Evolutionary conservation across 75 land plant species (phyloP).

Genomic region (Pinus taeda): DNA sequence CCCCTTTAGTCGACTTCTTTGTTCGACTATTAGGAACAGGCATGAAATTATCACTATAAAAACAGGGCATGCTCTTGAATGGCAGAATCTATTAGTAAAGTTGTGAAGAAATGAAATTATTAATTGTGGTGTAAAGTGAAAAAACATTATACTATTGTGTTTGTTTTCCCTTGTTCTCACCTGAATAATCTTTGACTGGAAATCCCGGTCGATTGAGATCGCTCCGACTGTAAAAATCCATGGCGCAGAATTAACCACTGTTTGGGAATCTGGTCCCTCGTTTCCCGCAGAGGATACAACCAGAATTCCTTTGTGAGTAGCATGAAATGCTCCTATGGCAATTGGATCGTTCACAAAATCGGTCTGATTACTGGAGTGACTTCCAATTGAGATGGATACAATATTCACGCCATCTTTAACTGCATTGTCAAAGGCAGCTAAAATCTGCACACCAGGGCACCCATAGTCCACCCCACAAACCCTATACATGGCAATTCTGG

Average conservation of each 20-base stretch:
- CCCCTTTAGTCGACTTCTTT: too few relatives aligned
- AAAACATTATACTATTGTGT: too few relatives aligned
- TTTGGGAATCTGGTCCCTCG: constrained; percentile 25
- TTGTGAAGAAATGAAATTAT: too few relatives aligned
- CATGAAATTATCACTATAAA: too few relatives aligned
- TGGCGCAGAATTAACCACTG: constrained; percentile 27
- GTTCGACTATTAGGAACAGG: too few relatives aligned
- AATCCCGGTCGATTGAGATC: constrained; percentile 34
- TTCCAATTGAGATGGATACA: constrained; percentile 61
- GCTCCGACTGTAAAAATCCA: constrained; percentile 43
- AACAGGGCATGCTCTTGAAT: too few relatives aligned
- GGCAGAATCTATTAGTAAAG: too few relatives aligned
- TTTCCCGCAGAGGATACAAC: constrained; percentile 34
- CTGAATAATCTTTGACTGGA: neutral
- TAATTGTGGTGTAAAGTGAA: too few relatives aligned
- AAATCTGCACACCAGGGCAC: constrained; percentile 41
- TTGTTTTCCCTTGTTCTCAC: too few relatives aligned
- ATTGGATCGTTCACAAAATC: constrained; percentile 35
- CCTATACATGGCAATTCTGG: neutral
- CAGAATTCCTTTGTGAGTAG: constrained; percentile 18
- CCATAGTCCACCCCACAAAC: constrained; percentile 36
- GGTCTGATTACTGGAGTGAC: constrained; percentile 8
- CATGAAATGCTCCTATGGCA: constrained; percentile 27
- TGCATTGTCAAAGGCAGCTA: constrained; percentile 64
- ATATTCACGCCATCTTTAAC: constrained; percentile 56